Base-by-base conservation (phyloP, 768 basidiomycete species). In the Boletus pseudopeckii region DNA sequence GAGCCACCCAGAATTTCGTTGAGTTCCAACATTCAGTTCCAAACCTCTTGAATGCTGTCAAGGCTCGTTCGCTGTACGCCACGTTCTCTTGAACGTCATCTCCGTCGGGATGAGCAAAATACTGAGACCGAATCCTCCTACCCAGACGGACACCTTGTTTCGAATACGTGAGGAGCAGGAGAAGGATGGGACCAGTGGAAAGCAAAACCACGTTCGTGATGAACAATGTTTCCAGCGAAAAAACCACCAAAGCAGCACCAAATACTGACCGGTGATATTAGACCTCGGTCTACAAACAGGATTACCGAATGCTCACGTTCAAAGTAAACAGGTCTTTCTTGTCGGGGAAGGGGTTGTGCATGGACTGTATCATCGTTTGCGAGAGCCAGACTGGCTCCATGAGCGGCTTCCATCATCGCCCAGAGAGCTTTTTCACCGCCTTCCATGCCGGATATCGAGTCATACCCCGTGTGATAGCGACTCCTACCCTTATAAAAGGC, bases 401-500 rank as follows among this genome's bases (percentile, higher is more conserved):
- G 70, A 0, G 82, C 73, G 1, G 77, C 75, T 56, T 92, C 87
- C 80, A 92, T 80, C 85, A 91, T 88, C 3, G 82, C 77, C 89
- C 90, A 92, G 9, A 93, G 71, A 8, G 85, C 72, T 34, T 72
- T 77, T 58, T 77, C 74, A 13, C 77, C 74, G 0, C 84, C 85
- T 3, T 73, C 65, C 30, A 77, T 83, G 47, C 79, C 80, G 7
- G 85, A 74, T 41, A 91, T 76, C 1, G 82, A 77, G 62, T 92
- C 90, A 39, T 80, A 80, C 62, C 78, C 79, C 0, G 90, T 92
- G 65, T 93, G 91, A 59, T 92, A 92, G 56, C 76, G 78, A 55
- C 85, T 84, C 40, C 90, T 77, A 1, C 82, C 82, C 54, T 77
- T 79, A 68, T 91, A 92, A 64, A 91, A 92, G 1, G 90, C 87